phyloP scores from a whole-genome alignment of 495 filamentous ascomycete species.

The Penicillium subrubescens region DNA sequence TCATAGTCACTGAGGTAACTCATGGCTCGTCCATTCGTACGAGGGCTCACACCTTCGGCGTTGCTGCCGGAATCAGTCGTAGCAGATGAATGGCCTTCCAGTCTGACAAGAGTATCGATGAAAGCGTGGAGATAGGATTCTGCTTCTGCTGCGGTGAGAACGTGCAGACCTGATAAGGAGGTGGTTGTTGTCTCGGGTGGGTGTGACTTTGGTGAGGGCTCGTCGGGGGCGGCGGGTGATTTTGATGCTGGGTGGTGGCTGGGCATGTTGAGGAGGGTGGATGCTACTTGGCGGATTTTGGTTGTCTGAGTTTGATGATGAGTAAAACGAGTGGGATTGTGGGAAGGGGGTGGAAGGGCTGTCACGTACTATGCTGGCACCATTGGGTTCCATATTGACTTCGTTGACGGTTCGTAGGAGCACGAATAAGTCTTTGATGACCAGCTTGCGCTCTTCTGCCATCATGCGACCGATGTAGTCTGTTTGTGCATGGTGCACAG shows the following conservation, averaged over 20 bases:
- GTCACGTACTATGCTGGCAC: constrained; percentile 62
- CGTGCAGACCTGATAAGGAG: constrained; percentile 30
- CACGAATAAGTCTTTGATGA: constrained; percentile 72
- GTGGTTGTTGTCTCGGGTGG: constrained; percentile 11
- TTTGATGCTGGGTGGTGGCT: constrained; percentile 31
- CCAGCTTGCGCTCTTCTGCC: constrained; percentile 67
- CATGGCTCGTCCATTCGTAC: constrained; percentile 37
- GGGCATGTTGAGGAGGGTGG: constrained; percentile 67
- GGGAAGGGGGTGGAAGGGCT: background rate
- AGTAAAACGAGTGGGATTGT: constrained; percentile 4
- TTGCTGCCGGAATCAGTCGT: constrained; percentile 15
- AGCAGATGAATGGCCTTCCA: constrained; percentile 52
- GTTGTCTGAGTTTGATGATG: constrained; percentile 45
- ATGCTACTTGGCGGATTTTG: constrained; percentile 76
- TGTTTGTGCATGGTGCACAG: constrained; percentile 40
- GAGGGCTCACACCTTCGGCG: constrained; percentile 26
- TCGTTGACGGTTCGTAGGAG: constrained; percentile 72
- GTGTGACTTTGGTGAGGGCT: constrained; percentile 9
- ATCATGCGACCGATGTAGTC: constrained; percentile 56
- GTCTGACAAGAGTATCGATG: constrained; percentile 67
- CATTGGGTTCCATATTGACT: constrained; percentile 82
- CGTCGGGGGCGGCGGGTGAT: constrained; percentile 8
- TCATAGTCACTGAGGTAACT: constrained; percentile 50
- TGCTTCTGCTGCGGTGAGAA: constrained; percentile 46
- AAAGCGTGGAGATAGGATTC: constrained; percentile 69